phyloP scores from a whole-genome alignment of 208 protist genomes.

The Trichomonas tenax region DNA sequence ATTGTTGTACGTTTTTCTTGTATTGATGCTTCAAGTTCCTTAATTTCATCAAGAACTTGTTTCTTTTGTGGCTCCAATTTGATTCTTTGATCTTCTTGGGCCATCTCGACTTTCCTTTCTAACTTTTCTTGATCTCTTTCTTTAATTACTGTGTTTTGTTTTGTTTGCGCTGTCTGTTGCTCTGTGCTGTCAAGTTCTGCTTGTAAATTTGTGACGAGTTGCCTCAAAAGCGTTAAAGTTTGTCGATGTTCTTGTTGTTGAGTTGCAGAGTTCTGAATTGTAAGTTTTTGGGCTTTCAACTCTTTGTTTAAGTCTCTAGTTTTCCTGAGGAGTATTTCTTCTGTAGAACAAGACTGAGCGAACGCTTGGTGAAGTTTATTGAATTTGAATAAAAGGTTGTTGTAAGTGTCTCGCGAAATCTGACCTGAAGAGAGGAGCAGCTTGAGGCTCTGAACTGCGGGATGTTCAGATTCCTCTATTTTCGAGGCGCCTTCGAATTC shows the following conservation, averaged over 20 bases:
- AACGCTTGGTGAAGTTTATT: conserved; percentile 10
- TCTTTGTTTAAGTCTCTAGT: neutral
- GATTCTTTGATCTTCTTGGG: neutral
- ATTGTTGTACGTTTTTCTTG: neutral
- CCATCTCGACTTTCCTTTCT: neutral
- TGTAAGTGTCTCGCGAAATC: neutral
- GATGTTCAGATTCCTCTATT: neutral
- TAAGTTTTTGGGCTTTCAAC: neutral
- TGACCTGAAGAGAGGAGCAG: neutral
- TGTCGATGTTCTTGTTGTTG: conserved; percentile 19
- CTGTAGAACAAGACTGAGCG: neutral
- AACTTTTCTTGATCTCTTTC: neutral
- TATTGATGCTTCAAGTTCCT: neutral
- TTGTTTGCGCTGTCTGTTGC: neutral
- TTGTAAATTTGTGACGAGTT: neutral
- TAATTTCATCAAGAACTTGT: neutral
- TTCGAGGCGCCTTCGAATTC: neutral
- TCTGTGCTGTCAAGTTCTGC: neutral
- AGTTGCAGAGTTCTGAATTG: neutral
- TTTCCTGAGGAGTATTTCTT: neutral
- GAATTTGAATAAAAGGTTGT: conserved; percentile 5
- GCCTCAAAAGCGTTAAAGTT: neutral
- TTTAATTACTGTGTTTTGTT: neutral
- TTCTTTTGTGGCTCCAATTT: neutral
- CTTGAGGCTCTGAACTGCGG: neutral